phyloP scores from a whole-genome alignment of 257 asterid genomes.

The Ilex asprella region DNA sequence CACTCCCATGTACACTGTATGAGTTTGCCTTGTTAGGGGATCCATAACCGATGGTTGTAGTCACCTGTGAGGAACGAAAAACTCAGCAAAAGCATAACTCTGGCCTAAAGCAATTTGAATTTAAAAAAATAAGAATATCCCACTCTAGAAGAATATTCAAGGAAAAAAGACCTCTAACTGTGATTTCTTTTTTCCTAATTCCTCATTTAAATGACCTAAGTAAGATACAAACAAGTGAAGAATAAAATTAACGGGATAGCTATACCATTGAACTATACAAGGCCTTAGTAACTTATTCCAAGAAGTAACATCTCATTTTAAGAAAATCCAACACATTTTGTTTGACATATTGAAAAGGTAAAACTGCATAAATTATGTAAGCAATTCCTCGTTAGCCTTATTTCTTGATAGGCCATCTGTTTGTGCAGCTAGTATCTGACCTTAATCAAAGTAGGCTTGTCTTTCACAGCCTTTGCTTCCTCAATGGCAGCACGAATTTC shows the following conservation, averaged over 20 bases:
- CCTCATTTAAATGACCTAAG: too few species aligned
- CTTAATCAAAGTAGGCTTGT: constrained; percentile 91
- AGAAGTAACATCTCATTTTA: too few species aligned
- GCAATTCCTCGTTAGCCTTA: not conserved
- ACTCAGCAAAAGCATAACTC: not conserved
- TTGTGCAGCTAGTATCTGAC: constrained; percentile 17
- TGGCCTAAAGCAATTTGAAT: too few species aligned
- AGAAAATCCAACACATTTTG: too few species aligned
- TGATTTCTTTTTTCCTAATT: too few species aligned
- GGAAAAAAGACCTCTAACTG: too few species aligned
- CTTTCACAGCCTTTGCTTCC: constrained; percentile 90
- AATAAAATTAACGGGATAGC: too few species aligned
- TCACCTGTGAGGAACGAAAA: constrained; percentile 34
- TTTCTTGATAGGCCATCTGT: not conserved
- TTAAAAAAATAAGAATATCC: too few species aligned
- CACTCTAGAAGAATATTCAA: too few species aligned
- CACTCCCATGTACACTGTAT: constrained; percentile 81
- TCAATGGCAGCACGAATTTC: constrained; percentile 91
- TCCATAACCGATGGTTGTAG: constrained; percentile 78
- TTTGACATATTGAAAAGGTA: not conserved
- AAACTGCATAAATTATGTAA: not conserved
- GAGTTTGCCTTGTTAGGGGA: constrained; percentile 81
- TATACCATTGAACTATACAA: too few species aligned
- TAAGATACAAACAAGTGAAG: too few species aligned
- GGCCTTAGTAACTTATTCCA: too few species aligned